Evolutionary conservation across 192 early-diverging fungal genomes (phyloP).

Genomic region (Haplosporangium gracile): DNA sequence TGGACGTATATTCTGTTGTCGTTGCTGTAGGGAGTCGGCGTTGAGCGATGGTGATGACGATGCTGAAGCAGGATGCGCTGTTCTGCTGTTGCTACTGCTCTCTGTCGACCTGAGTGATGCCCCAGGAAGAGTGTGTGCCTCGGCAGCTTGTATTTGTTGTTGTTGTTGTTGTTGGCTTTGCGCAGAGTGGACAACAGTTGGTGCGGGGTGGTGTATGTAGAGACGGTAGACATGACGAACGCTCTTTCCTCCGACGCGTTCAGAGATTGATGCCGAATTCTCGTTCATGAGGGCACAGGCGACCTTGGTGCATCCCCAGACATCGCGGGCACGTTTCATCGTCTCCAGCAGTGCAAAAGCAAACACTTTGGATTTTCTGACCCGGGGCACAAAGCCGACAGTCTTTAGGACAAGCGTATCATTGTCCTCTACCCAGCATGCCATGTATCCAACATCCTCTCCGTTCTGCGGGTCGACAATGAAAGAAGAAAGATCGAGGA

Average conservation of each 20-base stretch:
- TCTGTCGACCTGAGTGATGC: neutral
- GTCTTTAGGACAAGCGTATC: slow-evolving; percentile 43
- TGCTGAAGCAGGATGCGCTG: neutral
- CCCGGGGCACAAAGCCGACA: slow-evolving; percentile 17
- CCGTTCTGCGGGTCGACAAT: slow-evolving; percentile 23
- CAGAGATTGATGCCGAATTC: slow-evolving; percentile 8
- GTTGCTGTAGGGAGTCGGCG: neutral
- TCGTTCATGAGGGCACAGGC: slow-evolving; percentile 42
- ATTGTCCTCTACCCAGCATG: slow-evolving; percentile 35
- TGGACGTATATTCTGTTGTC: neutral
- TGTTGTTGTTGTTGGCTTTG: neutral
- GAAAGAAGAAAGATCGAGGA: slow-evolving; percentile 42
- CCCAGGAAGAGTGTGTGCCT: neutral
- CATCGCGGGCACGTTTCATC: slow-evolving; percentile 24
- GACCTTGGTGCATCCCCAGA: slow-evolving; percentile 33
- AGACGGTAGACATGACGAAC: slow-evolving; percentile 43
- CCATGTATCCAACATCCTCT: slow-evolving; percentile 40
- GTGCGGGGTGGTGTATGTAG: slow-evolving; percentile 20
- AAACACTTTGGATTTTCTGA: slow-evolving; percentile 30
- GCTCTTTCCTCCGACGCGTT: slow-evolving; percentile 16
- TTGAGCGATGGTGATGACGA: neutral
- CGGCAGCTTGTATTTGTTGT: neutral
- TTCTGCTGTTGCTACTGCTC: neutral
- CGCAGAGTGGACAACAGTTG: neutral
- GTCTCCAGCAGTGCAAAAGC: slow-evolving; percentile 23